Percentiles rank a stretch among this genome's conserved stretches.
Evolutionary conservation across 2,329 filamentous ascomycete genomes (phyloP).

Genomic region (Diaporthe vaccinii): DNA sequence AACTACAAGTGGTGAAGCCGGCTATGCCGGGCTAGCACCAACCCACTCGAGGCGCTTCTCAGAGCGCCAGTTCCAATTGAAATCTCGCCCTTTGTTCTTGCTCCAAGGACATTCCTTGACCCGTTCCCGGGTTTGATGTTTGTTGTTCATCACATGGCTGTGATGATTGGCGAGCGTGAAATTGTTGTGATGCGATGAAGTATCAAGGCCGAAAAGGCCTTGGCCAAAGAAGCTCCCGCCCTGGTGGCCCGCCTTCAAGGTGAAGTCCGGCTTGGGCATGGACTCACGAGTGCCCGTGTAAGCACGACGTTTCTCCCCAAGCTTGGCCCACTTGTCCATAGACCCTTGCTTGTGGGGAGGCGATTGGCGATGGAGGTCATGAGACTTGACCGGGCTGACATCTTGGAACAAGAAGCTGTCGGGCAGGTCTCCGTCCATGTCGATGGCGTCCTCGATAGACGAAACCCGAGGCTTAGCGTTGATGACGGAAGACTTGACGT

Average conservation of each 20-base stretch:
- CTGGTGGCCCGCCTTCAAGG: slow-evolving; percentile 61
- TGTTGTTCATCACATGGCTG: slow-evolving; percentile 51
- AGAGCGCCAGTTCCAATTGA: slow-evolving; percentile 70
- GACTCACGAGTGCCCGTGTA: slow-evolving; percentile 65
- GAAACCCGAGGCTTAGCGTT: slow-evolving; percentile 56
- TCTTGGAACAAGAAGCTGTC: slow-evolving; percentile 84
- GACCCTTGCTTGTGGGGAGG: slow-evolving; percentile 73
- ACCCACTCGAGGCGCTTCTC: slow-evolving; percentile 86
- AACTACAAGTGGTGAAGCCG: slow-evolving; percentile 80
- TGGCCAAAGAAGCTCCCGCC: slow-evolving; percentile 56
- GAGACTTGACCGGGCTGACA: slow-evolving; percentile 57
- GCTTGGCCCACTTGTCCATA: slow-evolving; percentile 88
- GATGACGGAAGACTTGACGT: slow-evolving; percentile 55
- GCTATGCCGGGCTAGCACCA: slow-evolving; percentile 69
- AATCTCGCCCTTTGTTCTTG: slow-evolving; percentile 67
- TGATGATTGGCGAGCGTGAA: slow-evolving; percentile 42
- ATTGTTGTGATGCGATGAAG: slow-evolving; percentile 45
- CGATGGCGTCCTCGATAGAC: slow-evolving; percentile 55
- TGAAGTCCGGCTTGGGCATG: slow-evolving; percentile 58
- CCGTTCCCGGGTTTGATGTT: slow-evolving; percentile 59
- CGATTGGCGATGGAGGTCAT: slow-evolving; percentile 63
- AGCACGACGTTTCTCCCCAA: slow-evolving; percentile 86
- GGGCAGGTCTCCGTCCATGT: slow-evolving; percentile 74
- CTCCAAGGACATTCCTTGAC: slow-evolving; percentile 68
- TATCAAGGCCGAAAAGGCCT: slow-evolving; percentile 63